Base-by-base conservation (phyloP, 1,139 yeast species). In the Blastobotrys apis region DNA sequence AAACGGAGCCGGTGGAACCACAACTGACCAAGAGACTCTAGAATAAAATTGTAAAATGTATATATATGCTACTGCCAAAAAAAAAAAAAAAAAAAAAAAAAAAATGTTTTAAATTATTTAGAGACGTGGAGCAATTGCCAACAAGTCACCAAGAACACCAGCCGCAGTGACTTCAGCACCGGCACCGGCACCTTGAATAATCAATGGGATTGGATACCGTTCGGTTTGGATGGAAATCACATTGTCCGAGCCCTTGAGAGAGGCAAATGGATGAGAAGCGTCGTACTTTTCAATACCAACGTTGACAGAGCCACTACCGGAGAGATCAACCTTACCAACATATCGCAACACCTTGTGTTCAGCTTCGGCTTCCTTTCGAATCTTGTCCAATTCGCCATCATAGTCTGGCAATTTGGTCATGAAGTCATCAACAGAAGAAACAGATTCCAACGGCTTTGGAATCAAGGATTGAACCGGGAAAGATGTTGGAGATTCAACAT, bases 141-240 rank as follows among this genome's bases (percentile, higher is more conserved):
- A 77, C 27, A 86, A 81, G 65, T 92, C 98, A 43, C 94, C 95
- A 58, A 92, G 75, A 40, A 94, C 97, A 67, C 98, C 98, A 65
- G 94, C 95, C 50, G 99, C 98, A 45, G 99, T 92, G 44, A 92
- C 97, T 34, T 82, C 97, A 49, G 95, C 96, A 68, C 98, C 98
- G 29, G 98, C 98, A 66, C 70, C 98, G 34, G 98, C 98, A 67
- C 99, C 98, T 74, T 92, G 98, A 56, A 92, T 77, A 53, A 92
- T 84, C 65, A 92, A 75, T 47, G 98, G 98, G 66, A 86, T 87
- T 39, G 84, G 78, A 68, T 92, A 92, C 71, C 98, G 84, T 58
- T 84, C 80, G 29, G 97, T 83, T 65, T 81, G 84, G 69, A 92
- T 84, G 16, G 97, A 80, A 51, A 94, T 84, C 49, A 94, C 96